Evolutionary conservation across 2,329 filamentous ascomycete species (phyloP), one percentile per base, ranked within the genome.

Genomic region (Stagonosporopsis rhizophila): DNA sequence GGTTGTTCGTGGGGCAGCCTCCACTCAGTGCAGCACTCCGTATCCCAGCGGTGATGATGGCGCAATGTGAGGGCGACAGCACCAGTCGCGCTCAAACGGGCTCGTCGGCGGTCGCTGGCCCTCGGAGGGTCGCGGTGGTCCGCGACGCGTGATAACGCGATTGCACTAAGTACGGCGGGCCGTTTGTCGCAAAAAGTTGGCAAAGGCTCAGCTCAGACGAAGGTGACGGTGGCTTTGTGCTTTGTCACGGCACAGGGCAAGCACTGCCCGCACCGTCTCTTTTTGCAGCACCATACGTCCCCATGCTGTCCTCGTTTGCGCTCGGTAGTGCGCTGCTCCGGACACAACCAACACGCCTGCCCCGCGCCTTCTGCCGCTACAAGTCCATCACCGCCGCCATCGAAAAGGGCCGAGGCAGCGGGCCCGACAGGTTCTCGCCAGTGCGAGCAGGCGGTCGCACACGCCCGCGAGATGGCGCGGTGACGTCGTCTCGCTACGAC

Each of bases 381-480:
- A 73, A 73, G 52, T 75, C 72, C 32, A 61, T 75, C 40, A 69
- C 65, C 35, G 67, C 68, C 8, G 65, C 71, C 38, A 74, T 75
- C 56, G 72, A 74, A 57, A 61, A 67, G 60, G 70, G 66, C 46
- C 62, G 60, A 51, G 61, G 55, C 15, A 49, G 58, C 17, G 49
- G 57, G 15, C 56, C 58, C 22, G 54, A 60, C 11, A 52, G 58
- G 15, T 55, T 62, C 23, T 57, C 53, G 14, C 48, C 53, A 11
- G n/a, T n/a, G n/a, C 62, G 59, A 17, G 54, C 50, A 8, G 49
- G 44, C 54, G 49, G 49, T 15, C 62, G 59, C 41, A 44, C 57
- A 28, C 56, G 50, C 32, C 28, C 37, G 23, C 30, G 44, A 19
- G 35, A 44, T 46, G 38, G 32, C 30, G 30, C 46, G 42, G 20